Conservation (phyloP, 768 basidiomycete species). For the Leccinum variicolor region DNA sequence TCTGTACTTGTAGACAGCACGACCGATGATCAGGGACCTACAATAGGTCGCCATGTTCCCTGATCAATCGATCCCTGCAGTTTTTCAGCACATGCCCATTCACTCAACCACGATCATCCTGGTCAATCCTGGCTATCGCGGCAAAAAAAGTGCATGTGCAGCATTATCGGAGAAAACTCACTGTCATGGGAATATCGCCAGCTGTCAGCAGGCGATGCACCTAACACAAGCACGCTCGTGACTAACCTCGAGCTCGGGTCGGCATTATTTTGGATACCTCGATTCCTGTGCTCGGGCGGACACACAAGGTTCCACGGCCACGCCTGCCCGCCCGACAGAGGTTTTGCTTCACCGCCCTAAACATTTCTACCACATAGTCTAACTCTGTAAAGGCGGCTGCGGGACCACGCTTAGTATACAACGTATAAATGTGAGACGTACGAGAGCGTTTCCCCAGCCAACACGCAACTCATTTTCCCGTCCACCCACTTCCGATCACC, state of each 20-base stretch:
- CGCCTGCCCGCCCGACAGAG: background rate
- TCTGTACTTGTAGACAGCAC: no score
- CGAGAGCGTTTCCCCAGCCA: background rate
- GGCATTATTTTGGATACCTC: background rate
- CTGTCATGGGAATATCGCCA: conserved; percentile 6
- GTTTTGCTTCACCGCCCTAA: background rate
- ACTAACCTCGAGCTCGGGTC: background rate
- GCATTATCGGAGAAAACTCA: background rate
- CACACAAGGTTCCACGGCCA: background rate
- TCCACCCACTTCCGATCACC: background rate
- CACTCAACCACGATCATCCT: background rate
- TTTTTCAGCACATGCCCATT: background rate
- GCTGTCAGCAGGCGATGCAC: background rate
- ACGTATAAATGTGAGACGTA: conserved; percentile 14
- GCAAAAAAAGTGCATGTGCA: background rate
- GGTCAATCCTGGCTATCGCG: background rate
- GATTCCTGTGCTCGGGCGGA: background rate
- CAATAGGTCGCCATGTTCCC: no score
- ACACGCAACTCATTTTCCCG: background rate
- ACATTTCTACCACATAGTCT: background rate
- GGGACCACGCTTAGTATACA: background rate
- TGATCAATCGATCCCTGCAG: background rate
- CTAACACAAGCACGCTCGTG: background rate
- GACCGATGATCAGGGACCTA: no score
- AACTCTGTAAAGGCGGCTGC: background rate